Evolutionary conservation across 2,329 filamentous ascomycete species (phyloP), one percentile per base, ranked within the genome.

Genomic region (Didymella keratinophila): DNA sequence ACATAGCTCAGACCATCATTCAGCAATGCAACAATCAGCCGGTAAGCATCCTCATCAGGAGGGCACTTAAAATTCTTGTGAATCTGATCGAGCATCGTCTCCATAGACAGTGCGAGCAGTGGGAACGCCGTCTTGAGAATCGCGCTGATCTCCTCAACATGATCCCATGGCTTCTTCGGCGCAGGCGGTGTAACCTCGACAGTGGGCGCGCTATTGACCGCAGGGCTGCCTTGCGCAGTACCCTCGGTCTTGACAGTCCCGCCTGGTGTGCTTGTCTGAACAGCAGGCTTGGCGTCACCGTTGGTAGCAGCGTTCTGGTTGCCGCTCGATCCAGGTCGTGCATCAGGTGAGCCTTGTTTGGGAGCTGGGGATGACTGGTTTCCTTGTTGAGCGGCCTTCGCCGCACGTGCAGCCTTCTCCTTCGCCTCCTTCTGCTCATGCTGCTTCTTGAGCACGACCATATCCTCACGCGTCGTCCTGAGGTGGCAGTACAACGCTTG

Each of bases 31-130:
- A 98, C 94, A 65, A 99, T 99, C 16, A 99, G 84, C 48, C 95
- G 87, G 78, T 98, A 98, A 2, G 95, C 96, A 80, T 99, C 95
- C 76, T 99, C 95, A 70, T 99, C 95, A 0, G 94, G 94, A 14
- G 94, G 94, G 71, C 95, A 98, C 80, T 99, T 99, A 86, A 99
- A 99, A 78, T 98, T 90, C 82, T 98, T 98, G 77, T 95, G 91
- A 58, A 99, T 97, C 78, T 98, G 94, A 74, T 99, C 95, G 28
- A 98, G 93, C 93, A 98, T 99, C 0, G 94, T 97, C 80, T 99
- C 95, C 95, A 99, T 98, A 0, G 94, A 97, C 42, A 98, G 82
- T 10, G 96, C 95, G 68, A 99, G 85, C 18, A 99, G 84, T 23
- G 95, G 95, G 82, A 98, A 99, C 0, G 94, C 93, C 7, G 95